These are phyloP conservation scores for Candida glucosophila DNA, from an alignment of 1,139 yeast species.

Conservation along the genomic window DNA sequence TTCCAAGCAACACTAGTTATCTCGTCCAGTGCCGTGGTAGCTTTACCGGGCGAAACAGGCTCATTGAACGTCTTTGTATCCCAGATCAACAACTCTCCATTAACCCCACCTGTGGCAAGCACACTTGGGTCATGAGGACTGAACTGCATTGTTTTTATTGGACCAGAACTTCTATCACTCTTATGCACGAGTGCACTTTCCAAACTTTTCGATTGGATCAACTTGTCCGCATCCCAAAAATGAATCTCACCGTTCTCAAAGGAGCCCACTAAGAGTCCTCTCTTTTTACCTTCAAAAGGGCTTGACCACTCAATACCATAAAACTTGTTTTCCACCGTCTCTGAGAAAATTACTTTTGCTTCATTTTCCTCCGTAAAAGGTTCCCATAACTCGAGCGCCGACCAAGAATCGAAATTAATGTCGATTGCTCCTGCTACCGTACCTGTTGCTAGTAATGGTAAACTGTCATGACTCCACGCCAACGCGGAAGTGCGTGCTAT, in stretches of 20 bases:
- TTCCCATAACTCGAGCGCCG: constrained; percentile 73
- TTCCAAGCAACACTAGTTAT: constrained; percentile 87
- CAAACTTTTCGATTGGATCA: constrained; percentile 31
- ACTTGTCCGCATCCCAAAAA: constrained; percentile 57
- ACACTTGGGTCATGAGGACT: constrained; percentile 67
- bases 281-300: constrained; percentile 44
- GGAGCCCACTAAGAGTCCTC: constrained; percentile 78
- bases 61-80: constrained; percentile 58
- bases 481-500: constrained; percentile 82
- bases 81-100: constrained; percentile 87
- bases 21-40: constrained; percentile 77
- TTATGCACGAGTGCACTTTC: constrained; percentile 36
- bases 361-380: constrained; percentile 40
- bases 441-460: constrained; percentile 79
- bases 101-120: constrained; percentile 78
- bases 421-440: constrained; percentile 94
- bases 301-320: constrained; percentile 83
- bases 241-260: constrained; percentile 75
- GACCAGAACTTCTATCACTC: constrained; percentile 57
- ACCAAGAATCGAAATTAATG: constrained; percentile 71
- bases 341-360: constrained; percentile 41
- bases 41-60: constrained; percentile 69
- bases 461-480: constrained; percentile 81
- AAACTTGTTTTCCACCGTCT: constrained; percentile 55
- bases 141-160: constrained; percentile 69